Conservation (phyloP, 495 filamentous ascomycete species). For the Xylaria sp. region DNA sequence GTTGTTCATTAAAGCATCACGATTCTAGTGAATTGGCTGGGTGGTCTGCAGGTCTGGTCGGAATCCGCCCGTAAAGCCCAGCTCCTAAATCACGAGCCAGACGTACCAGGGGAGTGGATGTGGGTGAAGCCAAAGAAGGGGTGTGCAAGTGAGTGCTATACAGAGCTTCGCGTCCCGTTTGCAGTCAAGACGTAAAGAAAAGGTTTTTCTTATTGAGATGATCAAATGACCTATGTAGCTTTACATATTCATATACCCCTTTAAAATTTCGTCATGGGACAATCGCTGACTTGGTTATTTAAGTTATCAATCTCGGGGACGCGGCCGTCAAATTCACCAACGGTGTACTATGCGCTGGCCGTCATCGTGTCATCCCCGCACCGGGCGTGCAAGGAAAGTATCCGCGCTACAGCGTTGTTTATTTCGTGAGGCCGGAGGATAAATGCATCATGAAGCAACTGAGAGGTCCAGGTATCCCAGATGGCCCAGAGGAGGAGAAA, state of each 20-base stretch:
- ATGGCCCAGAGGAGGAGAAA: constrained; percentile 39
- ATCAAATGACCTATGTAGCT: background rate
- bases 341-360: constrained; percentile 65
- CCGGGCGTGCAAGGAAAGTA: constrained; percentile 60
- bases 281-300: background rate
- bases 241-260: background rate
- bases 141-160: constrained; percentile 47
- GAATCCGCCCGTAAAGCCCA: constrained; percentile 45
- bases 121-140: constrained; percentile 66
- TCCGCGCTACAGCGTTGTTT: constrained; percentile 66
- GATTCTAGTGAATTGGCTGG: constrained; percentile 66
- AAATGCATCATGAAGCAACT: constrained; percentile 57
- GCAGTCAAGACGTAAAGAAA: background rate
- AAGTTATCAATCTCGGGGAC: constrained; percentile 69
- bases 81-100: constrained; percentile 32
- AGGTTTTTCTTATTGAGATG: background rate
- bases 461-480: constrained; percentile 43
- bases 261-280: background rate
- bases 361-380: constrained; percentile 67
- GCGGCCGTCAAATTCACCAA: constrained; percentile 69
- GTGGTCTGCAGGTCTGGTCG: constrained; percentile 63
- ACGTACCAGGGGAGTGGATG: constrained; percentile 57
- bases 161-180: background rate
- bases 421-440: constrained; percentile 68
- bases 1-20: constrained; percentile 50